These are phyloP conservation scores for Schwanniomyces sp. DNA, from an alignment of 805 yeast species.

Conservation along the genomic window DNA sequence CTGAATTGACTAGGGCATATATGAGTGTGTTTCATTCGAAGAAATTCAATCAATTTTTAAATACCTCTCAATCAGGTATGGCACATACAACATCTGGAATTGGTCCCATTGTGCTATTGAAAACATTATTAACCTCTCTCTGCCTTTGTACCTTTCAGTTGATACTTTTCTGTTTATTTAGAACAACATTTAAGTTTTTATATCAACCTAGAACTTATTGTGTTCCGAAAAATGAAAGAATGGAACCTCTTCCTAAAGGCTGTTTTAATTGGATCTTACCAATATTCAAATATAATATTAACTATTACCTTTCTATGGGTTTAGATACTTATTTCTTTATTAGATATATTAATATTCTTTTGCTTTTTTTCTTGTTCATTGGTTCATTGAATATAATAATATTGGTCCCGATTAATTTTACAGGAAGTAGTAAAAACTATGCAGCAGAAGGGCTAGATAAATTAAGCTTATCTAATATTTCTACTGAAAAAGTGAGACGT, in stretches of 20 bases:
- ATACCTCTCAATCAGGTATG: constrained; percentile 55
- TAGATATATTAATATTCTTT: constrained; percentile 54
- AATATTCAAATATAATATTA: constrained; percentile 37
- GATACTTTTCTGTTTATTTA: constrained; percentile 34
- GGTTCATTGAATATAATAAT: constrained; percentile 58
- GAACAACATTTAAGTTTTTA: constrained; percentile 33
- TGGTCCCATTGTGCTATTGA: constrained; percentile 53
- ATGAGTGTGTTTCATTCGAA: constrained; percentile 28
- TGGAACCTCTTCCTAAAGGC: constrained; percentile 38
- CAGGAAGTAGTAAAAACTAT: constrained; percentile 30
- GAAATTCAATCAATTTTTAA: constrained; percentile 39
- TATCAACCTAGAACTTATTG: constrained; percentile 57
- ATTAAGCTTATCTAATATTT: constrained; percentile 70
- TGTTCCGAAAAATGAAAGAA: constrained; percentile 40
- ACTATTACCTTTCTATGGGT: constrained; percentile 53
- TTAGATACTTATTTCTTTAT: constrained; percentile 75
- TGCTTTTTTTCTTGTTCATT: constrained; percentile 50
- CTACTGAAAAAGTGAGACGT: constrained; percentile 47
- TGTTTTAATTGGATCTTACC: constrained; percentile 59
- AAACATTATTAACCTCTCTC: constrained; percentile 55
- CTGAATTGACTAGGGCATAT: constrained; percentile 25
- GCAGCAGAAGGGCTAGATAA: constrained; percentile 57
- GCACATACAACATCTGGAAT: constrained; percentile 62
- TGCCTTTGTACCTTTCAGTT: constrained; percentile 56
- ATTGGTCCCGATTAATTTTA: constrained; percentile 62